These are phyloP conservation scores for Thymus quinquecostatus DNA, from an alignment of 257 asterid species.

Conservation along the genomic window DNA sequence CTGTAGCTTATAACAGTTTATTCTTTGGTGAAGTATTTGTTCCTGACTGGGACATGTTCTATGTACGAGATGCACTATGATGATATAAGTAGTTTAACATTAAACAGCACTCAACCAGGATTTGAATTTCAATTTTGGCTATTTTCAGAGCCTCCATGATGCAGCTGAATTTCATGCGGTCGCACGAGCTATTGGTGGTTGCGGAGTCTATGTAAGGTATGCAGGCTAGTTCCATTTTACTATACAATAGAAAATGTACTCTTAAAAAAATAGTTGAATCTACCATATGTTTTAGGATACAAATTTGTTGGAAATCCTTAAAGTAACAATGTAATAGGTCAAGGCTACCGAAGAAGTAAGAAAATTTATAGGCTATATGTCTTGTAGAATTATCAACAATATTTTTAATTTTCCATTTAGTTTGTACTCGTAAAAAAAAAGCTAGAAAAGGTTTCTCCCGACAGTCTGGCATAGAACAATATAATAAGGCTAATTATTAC, in stretches of 20 bases:
- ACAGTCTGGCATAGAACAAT: too few species aligned
- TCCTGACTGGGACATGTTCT: constrained; percentile 79
- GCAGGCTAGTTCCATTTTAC: background rate
- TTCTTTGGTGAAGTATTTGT: constrained; percentile 60
- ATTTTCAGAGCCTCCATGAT: constrained; percentile 53
- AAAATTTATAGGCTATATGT: too few species aligned
- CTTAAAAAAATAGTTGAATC: background rate
- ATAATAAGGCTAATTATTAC: too few species aligned
- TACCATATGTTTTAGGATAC: background rate
- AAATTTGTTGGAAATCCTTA: too few species aligned
- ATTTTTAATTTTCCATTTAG: too few species aligned
- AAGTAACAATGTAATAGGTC: too few species aligned
- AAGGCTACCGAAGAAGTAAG: too few species aligned
- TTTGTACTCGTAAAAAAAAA: too few species aligned
- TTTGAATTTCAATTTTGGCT: constrained; percentile 14
- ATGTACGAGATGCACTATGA: constrained; percentile 40
- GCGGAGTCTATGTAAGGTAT: constrained; percentile 64
- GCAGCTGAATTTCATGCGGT: constrained; percentile 63
- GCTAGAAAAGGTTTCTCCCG: too few species aligned
- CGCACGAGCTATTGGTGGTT: constrained; percentile 65
- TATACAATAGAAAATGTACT: background rate
- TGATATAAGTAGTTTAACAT: background rate
- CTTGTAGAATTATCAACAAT: too few species aligned
- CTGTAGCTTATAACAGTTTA: constrained; percentile 65
- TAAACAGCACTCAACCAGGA: background rate